A percentile compares a stretch with the other conserved stretches of the same genome.
Conservation (phyloP, 306 rosid species). For the Acacia crassicarpa region DNA sequence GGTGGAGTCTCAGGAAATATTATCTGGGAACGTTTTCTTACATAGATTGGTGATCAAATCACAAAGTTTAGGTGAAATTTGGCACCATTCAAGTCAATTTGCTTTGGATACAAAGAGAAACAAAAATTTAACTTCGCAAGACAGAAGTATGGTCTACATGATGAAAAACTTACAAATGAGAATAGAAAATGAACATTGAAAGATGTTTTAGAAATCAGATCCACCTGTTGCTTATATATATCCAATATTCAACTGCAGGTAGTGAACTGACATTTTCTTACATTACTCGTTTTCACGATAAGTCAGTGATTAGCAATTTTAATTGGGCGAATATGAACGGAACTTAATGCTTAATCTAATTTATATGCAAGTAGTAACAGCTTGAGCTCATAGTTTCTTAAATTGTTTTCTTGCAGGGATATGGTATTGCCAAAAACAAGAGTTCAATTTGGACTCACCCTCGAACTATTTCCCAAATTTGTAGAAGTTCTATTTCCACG, state of each 20-base stretch:
- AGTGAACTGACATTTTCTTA: not conserved
- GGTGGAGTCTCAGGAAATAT: not conserved
- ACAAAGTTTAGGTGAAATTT: not conserved
- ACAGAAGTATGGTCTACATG: not conserved
- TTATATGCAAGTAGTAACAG: not conserved
- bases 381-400: not conserved
- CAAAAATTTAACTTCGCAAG: not conserved
- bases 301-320: not conserved
- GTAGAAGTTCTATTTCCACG: conserved; percentile 44
- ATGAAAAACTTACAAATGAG: not conserved
- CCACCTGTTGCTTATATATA: not conserved
- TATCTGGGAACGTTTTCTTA: not conserved
- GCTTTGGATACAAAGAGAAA: not conserved
- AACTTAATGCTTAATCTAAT: not conserved
- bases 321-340: not conserved
- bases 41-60: not conserved
- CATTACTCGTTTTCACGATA: not conserved
- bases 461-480: conserved; percentile 26
- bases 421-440: conserved; percentile 40
- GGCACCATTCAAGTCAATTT: not conserved
- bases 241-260: not conserved
- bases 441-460: conserved; percentile 29
- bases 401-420: conserved; percentile 46
- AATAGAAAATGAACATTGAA: not conserved
- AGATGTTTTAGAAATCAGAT: not conserved